Conservation (phyloP, 2,329 filamentous ascomycete genomes). For the Fusarium humuli region DNA sequence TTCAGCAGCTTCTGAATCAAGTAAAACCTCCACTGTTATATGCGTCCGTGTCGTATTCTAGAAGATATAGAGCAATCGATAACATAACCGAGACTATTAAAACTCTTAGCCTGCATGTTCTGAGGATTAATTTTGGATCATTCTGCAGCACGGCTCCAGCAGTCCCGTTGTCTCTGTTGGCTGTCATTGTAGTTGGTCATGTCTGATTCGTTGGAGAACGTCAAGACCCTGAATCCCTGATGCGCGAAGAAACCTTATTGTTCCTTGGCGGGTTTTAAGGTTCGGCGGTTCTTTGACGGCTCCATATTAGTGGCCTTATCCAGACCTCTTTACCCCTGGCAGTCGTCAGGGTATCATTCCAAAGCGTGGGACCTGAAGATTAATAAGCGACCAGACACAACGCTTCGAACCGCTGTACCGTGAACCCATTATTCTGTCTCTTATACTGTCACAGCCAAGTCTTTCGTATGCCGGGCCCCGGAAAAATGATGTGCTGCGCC, state of each 20-base stretch:
- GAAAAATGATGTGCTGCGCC: neutral
- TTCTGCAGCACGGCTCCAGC: neutral
- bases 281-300: neutral
- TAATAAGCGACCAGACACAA: neutral
- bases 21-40: neutral
- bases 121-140: neutral
- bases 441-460: neutral
- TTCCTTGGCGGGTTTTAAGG: neutral
- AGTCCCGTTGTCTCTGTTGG: neutral
- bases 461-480: neutral
- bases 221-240: neutral
- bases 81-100: neutral
- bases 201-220: neutral
- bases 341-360: neutral
- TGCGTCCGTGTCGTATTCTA: neutral
- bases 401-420: no score
- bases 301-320: neutral
- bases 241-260: slow-evolving; percentile 1
- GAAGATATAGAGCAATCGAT: neutral
- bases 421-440: neutral
- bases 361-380: neutral
- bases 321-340: neutral
- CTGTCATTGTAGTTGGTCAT: neutral
- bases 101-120: neutral
- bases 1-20: neutral